These are phyloP conservation scores for Pluteus cervinus DNA, from an alignment of 768 basidiomycete species.

Conservation along the genomic window DNA sequence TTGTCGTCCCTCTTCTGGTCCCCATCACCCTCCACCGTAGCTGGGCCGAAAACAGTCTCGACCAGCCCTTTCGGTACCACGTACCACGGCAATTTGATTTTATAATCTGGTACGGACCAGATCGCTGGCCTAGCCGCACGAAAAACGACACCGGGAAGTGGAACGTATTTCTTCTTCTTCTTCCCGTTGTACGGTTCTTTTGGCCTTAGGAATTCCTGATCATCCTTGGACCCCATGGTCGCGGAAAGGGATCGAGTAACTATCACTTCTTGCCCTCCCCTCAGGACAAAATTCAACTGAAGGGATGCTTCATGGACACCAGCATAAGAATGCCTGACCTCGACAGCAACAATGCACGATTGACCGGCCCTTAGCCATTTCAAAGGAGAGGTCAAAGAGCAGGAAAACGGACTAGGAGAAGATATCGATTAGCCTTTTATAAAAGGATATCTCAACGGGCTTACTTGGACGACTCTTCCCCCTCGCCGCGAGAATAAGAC, in stretches of 20 bases:
- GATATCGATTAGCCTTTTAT: neutral
- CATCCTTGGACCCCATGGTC: constrained; percentile 41
- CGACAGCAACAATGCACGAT: constrained; percentile 21
- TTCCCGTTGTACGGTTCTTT: constrained; percentile 34
- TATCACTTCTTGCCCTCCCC: constrained; percentile 28
- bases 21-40: constrained; percentile 9
- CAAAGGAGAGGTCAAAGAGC: too few species aligned
- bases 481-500: constrained; percentile 15
- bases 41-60: constrained; percentile 21
- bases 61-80: constrained; percentile 25
- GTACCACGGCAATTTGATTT: constrained; percentile 22
- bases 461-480: constrained; percentile 19
- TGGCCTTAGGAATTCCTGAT: constrained; percentile 42
- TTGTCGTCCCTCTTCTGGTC: constrained; percentile 10
- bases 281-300: constrained; percentile 40
- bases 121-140: constrained; percentile 31
- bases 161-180: constrained; percentile 13
- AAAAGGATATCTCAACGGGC: constrained; percentile 2
- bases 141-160: constrained; percentile 23
- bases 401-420: constrained; percentile 27
- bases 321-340: constrained; percentile 28
- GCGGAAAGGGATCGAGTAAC: constrained; percentile 41
- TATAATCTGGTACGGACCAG: constrained; percentile 33
- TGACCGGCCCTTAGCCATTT: constrained; percentile 17
- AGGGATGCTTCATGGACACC: constrained; percentile 43